Base-by-base conservation (phyloP, 495 filamentous ascomycete genomes). In the Xylaria curta region DNA sequence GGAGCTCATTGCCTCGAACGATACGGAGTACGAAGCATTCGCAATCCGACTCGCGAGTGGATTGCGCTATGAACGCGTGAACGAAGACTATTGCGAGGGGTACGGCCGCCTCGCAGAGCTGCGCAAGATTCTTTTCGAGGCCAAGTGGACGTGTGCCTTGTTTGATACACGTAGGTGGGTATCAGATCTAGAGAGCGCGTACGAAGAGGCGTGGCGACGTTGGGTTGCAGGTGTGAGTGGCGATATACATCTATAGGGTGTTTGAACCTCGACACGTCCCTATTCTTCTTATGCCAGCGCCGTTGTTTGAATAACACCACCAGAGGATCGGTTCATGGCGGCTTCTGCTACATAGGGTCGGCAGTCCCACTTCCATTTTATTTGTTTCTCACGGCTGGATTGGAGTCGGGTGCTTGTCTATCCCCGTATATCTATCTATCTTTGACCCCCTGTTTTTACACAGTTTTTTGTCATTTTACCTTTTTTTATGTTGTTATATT, bases 161-260 rank as follows among this genome's bases (percentile, higher is more conserved):
- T 99, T 98, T 80, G 92, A 99, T 81, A 99, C 96, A 28, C 85
- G 84, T 73, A 87, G 97, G 72, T 99, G 96, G 96, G 96, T 99
- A 53, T 84, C 86, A 49, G 95, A 98, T 84, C 79, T 99, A 69
- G 96, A 99, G 83, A 86, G 88, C 70, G 94, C 94, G 24, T 98
- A 98, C 78, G 89, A 91, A 70, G 88, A 90, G 76, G 94, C 94
- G 12, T 99, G 96, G 96, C 85, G 87, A 73, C 86, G 88, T 76
- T 98, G 94, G 94, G 97, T 93, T 42, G 86, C 84, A 42, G 94
- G 93, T 42, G 91, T 93, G 83, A 92, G 94, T 42, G 94, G 96
- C 59, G 96, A 99, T 87, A 96, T 99, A 71, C 95, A 86, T 74
- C 82, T 91, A 71, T 85, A 78, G 69, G 63, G 28, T 26, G 51